These are phyloP conservation scores for Globisporangium yorkense DNA, from an alignment of 352 stramenopile species.

Conservation along the genomic window DNA sequence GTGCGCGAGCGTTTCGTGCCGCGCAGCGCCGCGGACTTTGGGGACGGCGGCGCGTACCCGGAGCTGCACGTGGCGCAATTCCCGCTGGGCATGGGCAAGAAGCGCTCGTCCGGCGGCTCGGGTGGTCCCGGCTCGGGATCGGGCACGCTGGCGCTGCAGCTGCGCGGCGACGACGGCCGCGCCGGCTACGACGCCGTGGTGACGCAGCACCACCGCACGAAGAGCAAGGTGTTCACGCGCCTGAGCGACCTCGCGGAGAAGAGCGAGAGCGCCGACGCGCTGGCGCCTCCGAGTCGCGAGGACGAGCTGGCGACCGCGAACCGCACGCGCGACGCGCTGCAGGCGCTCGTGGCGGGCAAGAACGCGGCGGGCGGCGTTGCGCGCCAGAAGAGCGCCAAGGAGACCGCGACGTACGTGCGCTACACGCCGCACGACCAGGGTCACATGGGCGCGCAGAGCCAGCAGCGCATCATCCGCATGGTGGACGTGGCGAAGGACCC, in stretches of 20 bases:
- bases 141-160: slow-evolving; percentile 86
- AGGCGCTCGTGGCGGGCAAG: slow-evolving; percentile 88
- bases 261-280: slow-evolving; percentile 48
- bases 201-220: slow-evolving; percentile 93
- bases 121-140: neutral
- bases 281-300: slow-evolving; percentile 38
- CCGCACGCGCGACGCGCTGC: slow-evolving; percentile 83
- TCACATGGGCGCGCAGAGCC: slow-evolving; percentile 39
- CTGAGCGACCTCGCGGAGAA: slow-evolving; percentile 92
- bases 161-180: slow-evolving; percentile 87
- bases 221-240: slow-evolving; percentile 93
- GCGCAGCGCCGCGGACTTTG: slow-evolving; percentile 87
- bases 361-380: slow-evolving; percentile 76
- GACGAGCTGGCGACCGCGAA: slow-evolving; percentile 67
- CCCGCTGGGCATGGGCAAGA: slow-evolving; percentile 93
- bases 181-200: slow-evolving; percentile 96
- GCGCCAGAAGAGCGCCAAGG: slow-evolving; percentile 90
- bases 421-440: slow-evolving; percentile 83
- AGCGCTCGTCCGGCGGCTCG: slow-evolving; percentile 25
- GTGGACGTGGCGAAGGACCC: slow-evolving; percentile 98
- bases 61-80: slow-evolving; percentile 99
- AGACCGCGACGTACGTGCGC: slow-evolving; percentile 76
- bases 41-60: slow-evolving; percentile 96
- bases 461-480: slow-evolving; percentile 98
- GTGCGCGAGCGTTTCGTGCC: slow-evolving; percentile 48